Evolutionary conservation across 768 basidiomycete species (phyloP).

Genomic region (Termitomyces sp.): DNA sequence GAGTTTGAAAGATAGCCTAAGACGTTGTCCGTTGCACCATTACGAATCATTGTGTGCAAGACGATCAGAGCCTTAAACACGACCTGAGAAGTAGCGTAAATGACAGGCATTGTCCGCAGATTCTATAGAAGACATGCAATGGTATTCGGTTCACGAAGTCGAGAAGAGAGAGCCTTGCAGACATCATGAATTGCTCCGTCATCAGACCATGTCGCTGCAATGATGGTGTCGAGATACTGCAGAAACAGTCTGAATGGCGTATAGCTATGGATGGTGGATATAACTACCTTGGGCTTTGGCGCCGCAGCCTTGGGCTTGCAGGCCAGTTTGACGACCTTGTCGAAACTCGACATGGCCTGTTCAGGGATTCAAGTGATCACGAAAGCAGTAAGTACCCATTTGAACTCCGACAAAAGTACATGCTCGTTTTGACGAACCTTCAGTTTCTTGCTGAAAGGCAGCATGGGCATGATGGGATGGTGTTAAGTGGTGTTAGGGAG

Average conservation of each 20-base stretch:
- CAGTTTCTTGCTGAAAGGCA: background rate
- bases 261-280: constrained; percentile 2
- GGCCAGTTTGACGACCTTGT: constrained; percentile 92
- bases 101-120: background rate
- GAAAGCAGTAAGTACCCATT: constrained; percentile 11
- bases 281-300: constrained; percentile 85
- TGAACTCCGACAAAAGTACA: constrained; percentile 13
- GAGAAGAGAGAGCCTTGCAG: constrained; percentile 78
- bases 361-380: constrained; percentile 13
- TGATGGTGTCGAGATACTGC: constrained; percentile 94
- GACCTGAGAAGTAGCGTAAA: constrained; percentile 45
- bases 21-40: constrained; percentile 93
- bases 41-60: constrained; percentile 93
- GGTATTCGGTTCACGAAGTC: constrained; percentile 88
- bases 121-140: constrained; percentile 49
- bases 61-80: constrained; percentile 98
- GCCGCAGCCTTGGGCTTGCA: constrained; percentile 96
- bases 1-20: constrained; percentile 76
- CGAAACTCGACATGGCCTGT: constrained; percentile 64
- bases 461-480: constrained; percentile 1
- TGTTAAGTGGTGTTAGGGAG: background rate
- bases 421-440: constrained; percentile 7
- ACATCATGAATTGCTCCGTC: constrained; percentile 93
- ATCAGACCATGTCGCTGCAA: constrained; percentile 94
- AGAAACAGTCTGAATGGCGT: background rate